Percentiles rank a stretch among this genome's conserved stretches.
Conservation (phyloP, 345 rosid species). For the Diplotaxis tenuifolia region DNA sequence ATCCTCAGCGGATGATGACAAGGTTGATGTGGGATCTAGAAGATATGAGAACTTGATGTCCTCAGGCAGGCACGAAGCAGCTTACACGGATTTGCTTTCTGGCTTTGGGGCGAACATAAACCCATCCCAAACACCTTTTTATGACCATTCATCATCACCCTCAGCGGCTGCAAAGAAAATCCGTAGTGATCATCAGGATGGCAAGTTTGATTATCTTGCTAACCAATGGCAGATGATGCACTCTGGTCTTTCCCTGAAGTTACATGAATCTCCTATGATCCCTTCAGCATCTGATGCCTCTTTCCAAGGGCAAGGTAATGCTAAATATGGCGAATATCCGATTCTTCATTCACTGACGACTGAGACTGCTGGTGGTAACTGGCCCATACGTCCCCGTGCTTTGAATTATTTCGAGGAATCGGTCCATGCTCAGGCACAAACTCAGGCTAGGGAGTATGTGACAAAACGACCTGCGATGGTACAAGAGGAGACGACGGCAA, state of each 20-base stretch:
- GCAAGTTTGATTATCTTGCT: slow-evolving; percentile 43
- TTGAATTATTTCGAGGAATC: slow-evolving; percentile 41
- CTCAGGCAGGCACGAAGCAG: slow-evolving; percentile 49
- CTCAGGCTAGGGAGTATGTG: slow-evolving; percentile 39
- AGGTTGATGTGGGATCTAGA: slow-evolving; percentile 48
- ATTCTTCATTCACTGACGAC: slow-evolving; percentile 39
- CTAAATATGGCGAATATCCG: slow-evolving; percentile 47
- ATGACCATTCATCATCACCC: slow-evolving; percentile 40
- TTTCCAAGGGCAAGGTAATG: slow-evolving; percentile 44
- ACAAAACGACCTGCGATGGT: slow-evolving; percentile 29
- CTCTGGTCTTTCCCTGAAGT: slow-evolving; percentile 51
- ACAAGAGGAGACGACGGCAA: slow-evolving; percentile 46
- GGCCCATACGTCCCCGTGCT: slow-evolving; percentile 51
- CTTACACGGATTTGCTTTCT: slow-evolving; percentile 62
- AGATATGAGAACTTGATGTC: slow-evolving; percentile 55
- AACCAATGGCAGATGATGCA: slow-evolving; percentile 54
- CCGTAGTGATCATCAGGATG: slow-evolving; percentile 49
- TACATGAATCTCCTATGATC: slow-evolving; percentile 40
- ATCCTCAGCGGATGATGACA: slow-evolving; percentile 55
- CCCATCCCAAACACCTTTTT: slow-evolving; percentile 41
- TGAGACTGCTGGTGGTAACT: slow-evolving; percentile 48
- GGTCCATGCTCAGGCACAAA: slow-evolving; percentile 40
- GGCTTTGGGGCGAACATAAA: slow-evolving; percentile 52
- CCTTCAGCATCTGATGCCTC: slow-evolving; percentile 41
- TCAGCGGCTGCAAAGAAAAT: slow-evolving; percentile 37